Percentiles rank a stretch among this genome's conserved stretches.
Evolutionary conservation across 805 yeast species (phyloP).

Genomic region (Scheffersomyces coipomensis): DNA sequence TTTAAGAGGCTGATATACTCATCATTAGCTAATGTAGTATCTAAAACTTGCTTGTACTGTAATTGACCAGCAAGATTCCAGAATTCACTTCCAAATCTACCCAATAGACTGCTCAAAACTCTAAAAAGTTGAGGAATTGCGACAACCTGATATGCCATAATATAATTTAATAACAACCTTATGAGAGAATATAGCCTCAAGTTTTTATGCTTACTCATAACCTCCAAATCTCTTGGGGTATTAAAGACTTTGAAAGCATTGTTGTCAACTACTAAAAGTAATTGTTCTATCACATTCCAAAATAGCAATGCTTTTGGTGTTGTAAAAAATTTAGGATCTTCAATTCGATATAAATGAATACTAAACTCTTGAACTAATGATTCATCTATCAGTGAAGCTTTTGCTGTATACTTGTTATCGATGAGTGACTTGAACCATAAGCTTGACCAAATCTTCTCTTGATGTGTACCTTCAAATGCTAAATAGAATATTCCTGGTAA

Average conservation of each 20-base stretch:
- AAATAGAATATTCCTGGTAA: constrained; percentile 55
- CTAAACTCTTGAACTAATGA: constrained; percentile 56
- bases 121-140: constrained; percentile 59
- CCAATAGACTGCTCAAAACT: constrained; percentile 46
- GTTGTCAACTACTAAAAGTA: constrained; percentile 34
- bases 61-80: constrained; percentile 59
- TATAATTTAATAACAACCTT: constrained; percentile 47
- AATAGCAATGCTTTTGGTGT: constrained; percentile 41
- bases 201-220: constrained; percentile 24
- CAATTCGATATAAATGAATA: constrained; percentile 50
- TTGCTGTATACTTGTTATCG: not conserved
- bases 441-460: constrained; percentile 49
- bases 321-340: constrained; percentile 49
- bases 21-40: constrained; percentile 57
- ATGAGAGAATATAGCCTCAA: constrained; percentile 35
- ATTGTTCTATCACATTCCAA: constrained; percentile 43
- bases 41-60: constrained; percentile 55
- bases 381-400: constrained; percentile 5
- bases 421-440: constrained; percentile 1
- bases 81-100: constrained; percentile 40
- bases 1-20: constrained; percentile 38
- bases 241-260: constrained; percentile 32
- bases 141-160: constrained; percentile 46
- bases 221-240: constrained; percentile 25
- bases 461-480: constrained; percentile 50